These are phyloP conservation scores for Solanum verrucosum DNA, from an alignment of 257 asterid species.

Conservation along the genomic window DNA sequence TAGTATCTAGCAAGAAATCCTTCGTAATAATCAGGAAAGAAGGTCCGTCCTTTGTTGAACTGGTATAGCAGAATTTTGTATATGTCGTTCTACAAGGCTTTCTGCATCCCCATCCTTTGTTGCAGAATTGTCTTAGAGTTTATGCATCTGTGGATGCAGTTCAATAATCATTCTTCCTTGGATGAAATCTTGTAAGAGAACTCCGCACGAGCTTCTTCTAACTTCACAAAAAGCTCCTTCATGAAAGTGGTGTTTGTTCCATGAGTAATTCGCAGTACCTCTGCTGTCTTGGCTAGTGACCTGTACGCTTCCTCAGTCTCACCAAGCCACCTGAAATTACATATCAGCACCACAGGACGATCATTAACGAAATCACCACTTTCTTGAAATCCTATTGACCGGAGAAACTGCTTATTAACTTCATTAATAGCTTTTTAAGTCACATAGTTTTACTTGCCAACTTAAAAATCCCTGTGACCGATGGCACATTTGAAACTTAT, in stretches of 20 bases:
- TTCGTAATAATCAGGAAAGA: background rate
- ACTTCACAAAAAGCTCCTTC: conserved; percentile 47
- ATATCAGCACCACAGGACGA: background rate
- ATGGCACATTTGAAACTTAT: background rate
- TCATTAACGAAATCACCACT: background rate
- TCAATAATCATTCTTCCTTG: background rate
- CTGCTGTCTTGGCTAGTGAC: conserved; percentile 63
- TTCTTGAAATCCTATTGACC: background rate
- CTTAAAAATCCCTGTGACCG: background rate
- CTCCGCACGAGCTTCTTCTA: conserved; percentile 92
- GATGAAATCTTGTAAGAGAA: conserved; percentile 41
- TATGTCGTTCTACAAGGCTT: background rate
- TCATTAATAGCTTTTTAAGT: background rate
- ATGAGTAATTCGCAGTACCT: conserved; percentile 56
- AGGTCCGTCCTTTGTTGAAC: background rate
- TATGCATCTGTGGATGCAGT: background rate
- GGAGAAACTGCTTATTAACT: background rate
- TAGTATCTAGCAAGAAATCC: background rate
- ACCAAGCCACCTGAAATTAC: conserved; percentile 55
- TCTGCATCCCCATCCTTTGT: background rate
- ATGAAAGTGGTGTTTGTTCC: conserved; percentile 54
- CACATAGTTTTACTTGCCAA: background rate
- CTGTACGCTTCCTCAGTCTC: conserved; percentile 53
- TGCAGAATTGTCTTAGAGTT: background rate
- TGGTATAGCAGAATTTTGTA: background rate